Percentiles rank a stretch among this genome's conserved stretches.
Conservation (phyloP, 176 grass and related monocot species). For the Avena eriantha region DNA sequence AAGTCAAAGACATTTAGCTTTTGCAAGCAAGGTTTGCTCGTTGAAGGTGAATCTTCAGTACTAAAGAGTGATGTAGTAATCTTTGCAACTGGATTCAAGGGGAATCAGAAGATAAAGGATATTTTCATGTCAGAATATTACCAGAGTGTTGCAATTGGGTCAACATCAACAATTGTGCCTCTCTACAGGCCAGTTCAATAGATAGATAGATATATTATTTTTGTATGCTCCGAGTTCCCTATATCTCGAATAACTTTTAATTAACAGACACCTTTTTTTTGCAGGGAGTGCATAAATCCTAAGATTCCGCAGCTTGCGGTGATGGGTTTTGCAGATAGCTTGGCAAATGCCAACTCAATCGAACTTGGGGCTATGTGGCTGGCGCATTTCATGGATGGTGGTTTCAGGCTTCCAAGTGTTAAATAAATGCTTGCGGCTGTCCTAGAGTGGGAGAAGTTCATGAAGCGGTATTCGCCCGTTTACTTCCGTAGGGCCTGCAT, state of each 20-base stretch:
- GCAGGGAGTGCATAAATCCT: slow-evolving; percentile 62
- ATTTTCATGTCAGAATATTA: slow-evolving; percentile 41
- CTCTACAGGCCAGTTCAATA: slow-evolving; percentile 48
- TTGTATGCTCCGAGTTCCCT: too few relatives aligned
- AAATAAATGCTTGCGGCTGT: slow-evolving; percentile 47
- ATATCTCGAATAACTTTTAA: background rate
- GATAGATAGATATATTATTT: background rate
- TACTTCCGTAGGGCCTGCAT: slow-evolving; percentile 60
- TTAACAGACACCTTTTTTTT: background rate
- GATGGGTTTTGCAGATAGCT: slow-evolving; percentile 61
- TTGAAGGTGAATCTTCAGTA: background rate
- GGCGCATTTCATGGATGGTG: slow-evolving; percentile 54
- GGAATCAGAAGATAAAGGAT: background rate
- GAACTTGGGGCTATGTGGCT: slow-evolving; percentile 59
- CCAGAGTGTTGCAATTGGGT: slow-evolving; percentile 37
- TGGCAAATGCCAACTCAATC: slow-evolving; percentile 56
- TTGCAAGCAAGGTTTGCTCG: background rate
- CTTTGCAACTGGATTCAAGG: background rate
- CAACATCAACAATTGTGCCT: slow-evolving; percentile 45
- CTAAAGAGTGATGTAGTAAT: background rate
- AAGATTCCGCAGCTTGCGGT: slow-evolving; percentile 62
- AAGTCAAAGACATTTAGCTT: background rate
- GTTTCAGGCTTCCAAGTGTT: slow-evolving; percentile 57
- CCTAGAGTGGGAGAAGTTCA: slow-evolving; percentile 62
- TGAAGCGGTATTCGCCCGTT: slow-evolving; percentile 46